Base-by-base conservation (phyloP, 2,329 filamentous ascomycete species). In the Aureobasidium sp. region DNA sequence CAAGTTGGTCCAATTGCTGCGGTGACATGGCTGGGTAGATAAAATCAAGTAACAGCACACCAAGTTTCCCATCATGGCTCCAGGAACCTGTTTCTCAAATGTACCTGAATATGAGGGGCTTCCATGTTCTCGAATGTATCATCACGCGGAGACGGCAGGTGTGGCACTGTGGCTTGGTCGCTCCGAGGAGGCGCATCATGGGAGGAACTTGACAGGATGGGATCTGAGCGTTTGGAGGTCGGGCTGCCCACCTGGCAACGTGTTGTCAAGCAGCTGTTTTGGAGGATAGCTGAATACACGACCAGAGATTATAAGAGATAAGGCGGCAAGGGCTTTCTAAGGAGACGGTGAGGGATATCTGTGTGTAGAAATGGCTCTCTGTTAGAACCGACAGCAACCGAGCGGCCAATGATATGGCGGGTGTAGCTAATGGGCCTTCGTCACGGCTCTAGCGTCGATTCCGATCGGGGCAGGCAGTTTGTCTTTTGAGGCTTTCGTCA, bases 151-250 rank as follows among this genome's bases (percentile, higher is more conserved):
- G 55, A 48, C 53, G 53, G 55, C 22, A 48, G 34, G 29, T 58
- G 55, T 58, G 53, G 53, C 53, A 56, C 52, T 56, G 52, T 57
- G 41, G 55, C 42, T 58, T 58, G 55, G 31, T 37, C 48, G 41
- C 31, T 48, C 55, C 55, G 41, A 47, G 53, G 53, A 57, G 11
- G 55, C 42, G 41, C 55, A 58, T 58, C 52, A 57, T 57, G 22
- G 41, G 25, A n/a, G 22, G 17, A 22, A 12, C 17, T 31, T 20
- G 53, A 44, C 53, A 57, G 41, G 4, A 57, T 45, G 49, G 20
- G 36, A 53, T 61, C 49, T 60, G 37, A 51, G 45, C 49, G 51
- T 41, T 20, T 22, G 29, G 17, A 41, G 11, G 45, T 47, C 44
- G 34, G 52, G 62, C 62, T 61, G 20, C 37, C 22, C 34, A 42